phyloP scores from a whole-genome alignment of 306 rosid species.

The Lotus japonicus region DNA sequence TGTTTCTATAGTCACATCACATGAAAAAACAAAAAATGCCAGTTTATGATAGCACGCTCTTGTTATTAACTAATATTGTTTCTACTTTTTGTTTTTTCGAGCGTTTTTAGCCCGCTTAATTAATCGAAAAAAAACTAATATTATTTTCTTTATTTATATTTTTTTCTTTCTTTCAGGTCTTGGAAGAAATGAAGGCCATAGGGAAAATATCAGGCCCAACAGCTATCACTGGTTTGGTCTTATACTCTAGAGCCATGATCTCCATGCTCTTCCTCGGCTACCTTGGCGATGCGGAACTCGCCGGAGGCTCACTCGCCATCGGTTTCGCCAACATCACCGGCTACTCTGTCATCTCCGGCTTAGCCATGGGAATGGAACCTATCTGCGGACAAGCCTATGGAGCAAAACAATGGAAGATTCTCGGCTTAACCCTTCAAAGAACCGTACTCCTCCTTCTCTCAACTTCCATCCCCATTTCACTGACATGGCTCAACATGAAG shows the following conservation, averaged over 20 bases:
- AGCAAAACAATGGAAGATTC: conserved; percentile 69
- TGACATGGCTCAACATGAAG: conserved; percentile 79
- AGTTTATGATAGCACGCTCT: neutral
- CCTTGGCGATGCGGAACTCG: conserved; percentile 85
- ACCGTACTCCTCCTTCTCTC: conserved; percentile 76
- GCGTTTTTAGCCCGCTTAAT: too few species aligned
- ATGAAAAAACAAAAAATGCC: neutral
- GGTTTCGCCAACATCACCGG: conserved; percentile 98
- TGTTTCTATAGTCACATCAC: conserved; percentile 10
- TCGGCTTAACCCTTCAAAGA: conserved; percentile 76
- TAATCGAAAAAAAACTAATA: too few species aligned
- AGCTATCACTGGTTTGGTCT: conserved; percentile 60
- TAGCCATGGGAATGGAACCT: conserved; percentile 99
- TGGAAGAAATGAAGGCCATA: conserved; percentile 72
- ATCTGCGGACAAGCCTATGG: conserved; percentile 95
- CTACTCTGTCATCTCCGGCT: conserved; percentile 88
- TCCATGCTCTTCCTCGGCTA: conserved; percentile 92
- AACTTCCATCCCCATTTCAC: conserved; percentile 69
- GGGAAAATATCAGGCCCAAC: conserved; percentile 88
- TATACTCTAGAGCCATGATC: conserved; percentile 89
- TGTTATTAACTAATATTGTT: neutral
- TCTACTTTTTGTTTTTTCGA: too few species aligned
- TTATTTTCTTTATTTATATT: neutral
- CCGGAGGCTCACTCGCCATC: conserved; percentile 89
- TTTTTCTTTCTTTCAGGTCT: conserved; percentile 36